Conservation (phyloP, 768 basidiomycete species). For the Boletales sp. region DNA sequence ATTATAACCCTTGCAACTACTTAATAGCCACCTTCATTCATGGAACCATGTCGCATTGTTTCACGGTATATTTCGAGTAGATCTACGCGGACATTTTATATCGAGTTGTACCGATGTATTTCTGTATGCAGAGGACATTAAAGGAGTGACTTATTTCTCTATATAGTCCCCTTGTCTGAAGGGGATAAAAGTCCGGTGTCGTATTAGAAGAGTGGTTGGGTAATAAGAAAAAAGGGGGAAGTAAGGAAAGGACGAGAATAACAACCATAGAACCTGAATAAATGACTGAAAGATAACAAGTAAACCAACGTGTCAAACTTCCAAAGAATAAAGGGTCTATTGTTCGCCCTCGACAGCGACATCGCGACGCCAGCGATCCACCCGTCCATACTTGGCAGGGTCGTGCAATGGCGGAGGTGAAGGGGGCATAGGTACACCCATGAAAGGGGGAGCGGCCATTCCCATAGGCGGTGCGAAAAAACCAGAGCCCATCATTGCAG, state of each 20-base stretch:
- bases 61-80: constrained; percentile 34
- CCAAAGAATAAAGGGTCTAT: constrained; percentile 12
- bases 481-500: constrained; percentile 66
- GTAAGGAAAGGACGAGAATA: background rate
- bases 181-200: background rate
- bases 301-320: constrained; percentile 5
- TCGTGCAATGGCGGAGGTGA: constrained; percentile 67
- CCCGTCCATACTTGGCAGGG: constrained; percentile 60
- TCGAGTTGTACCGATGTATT: constrained; percentile 34
- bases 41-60: constrained; percentile 32
- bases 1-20: constrained; percentile 25
- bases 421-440: constrained; percentile 37
- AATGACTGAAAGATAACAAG: constrained; percentile 9
- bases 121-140: constrained; percentile 33
- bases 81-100: constrained; percentile 32
- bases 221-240: background rate
- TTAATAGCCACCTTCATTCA: constrained; percentile 26
- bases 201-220: constrained; percentile 2
- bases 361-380: constrained; percentile 80
- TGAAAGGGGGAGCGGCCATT: constrained; percentile 45
- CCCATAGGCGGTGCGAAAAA: constrained; percentile 57
- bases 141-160: constrained; percentile 33
- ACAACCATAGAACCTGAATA: background rate
- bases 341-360: constrained; percentile 68
- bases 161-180: constrained; percentile 9